Evolutionary conservation across 352 stramenopile species (phyloP).

Genomic region (Phytopythium boreale): DNA sequence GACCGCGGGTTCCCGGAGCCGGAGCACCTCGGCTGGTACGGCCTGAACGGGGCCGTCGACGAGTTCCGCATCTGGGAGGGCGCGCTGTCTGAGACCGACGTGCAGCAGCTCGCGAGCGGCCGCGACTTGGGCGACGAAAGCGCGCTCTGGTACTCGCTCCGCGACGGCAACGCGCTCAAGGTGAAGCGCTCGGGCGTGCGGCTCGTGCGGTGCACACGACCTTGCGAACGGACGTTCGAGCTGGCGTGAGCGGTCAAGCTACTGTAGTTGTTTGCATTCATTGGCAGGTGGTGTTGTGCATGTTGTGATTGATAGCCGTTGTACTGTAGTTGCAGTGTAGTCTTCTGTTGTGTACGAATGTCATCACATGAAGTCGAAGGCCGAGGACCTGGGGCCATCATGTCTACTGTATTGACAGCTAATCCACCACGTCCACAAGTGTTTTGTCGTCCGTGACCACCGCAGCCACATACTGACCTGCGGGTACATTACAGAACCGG

Average conservation of each 20-base stretch:
- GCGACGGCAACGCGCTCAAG: not conserved
- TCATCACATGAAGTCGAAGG: no score
- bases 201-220: conserved; percentile 2
- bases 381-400: no score
- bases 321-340: no score
- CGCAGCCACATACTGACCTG: no score
- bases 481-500: no score
- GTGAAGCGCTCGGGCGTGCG: not conserved
- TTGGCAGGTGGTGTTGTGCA: not conserved
- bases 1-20: conserved; percentile 18
- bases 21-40: conserved; percentile 37
- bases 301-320: no score
- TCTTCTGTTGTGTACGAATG: no score
- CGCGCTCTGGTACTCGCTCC: conserved; percentile 5
- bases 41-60: conserved; percentile 37
- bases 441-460: no score
- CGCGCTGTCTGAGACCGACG: conserved; percentile 7
- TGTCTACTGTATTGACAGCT: no score
- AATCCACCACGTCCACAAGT: no score
- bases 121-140: conserved; percentile 5
- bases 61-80: conserved; percentile 24
- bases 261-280: not conserved
- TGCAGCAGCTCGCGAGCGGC: conserved; percentile 9
- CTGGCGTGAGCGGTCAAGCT: not conserved
- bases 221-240: not conserved